A percentile compares a stretch with the other conserved stretches of the same genome.
Conservation (phyloP, 176 grass and related monocot species). For the Thinopyrum elongatum region DNA sequence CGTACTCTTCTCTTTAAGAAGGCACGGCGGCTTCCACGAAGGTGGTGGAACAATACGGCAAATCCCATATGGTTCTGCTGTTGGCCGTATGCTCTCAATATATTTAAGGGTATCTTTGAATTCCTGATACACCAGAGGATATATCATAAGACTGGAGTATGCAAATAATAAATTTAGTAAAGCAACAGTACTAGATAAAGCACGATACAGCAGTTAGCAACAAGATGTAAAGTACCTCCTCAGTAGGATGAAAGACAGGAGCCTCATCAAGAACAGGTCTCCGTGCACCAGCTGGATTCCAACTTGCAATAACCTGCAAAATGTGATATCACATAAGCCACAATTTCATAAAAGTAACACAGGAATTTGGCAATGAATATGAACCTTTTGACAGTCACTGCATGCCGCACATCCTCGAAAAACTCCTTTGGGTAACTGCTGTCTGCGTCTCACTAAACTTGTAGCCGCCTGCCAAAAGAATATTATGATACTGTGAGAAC, state of each 20-base stretch:
- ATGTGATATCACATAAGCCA: slow-evolving; percentile 9
- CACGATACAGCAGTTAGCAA: background rate
- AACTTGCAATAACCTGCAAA: slow-evolving; percentile 75
- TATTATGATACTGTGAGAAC: background rate
- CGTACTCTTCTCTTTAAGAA: slow-evolving; percentile 67
- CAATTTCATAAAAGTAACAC: slow-evolving; percentile 9
- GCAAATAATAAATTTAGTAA: background rate
- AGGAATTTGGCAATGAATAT: slow-evolving; percentile 14
- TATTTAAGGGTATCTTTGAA: slow-evolving; percentile 92
- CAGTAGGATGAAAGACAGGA: slow-evolving; percentile 81
- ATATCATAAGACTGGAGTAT: slow-evolving; percentile 16
- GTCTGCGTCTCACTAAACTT: slow-evolving; percentile 28
- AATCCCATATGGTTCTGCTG: slow-evolving; percentile 79
- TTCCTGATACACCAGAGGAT: slow-evolving; percentile 49
- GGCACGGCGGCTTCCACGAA: slow-evolving; percentile 85
- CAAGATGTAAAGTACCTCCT: slow-evolving; percentile 62
- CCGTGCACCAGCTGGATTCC: slow-evolving; percentile 63
- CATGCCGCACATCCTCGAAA: slow-evolving; percentile 78
- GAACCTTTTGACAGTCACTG: slow-evolving; percentile 72
- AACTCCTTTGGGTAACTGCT: slow-evolving; percentile 80
- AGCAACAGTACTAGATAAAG: slow-evolving; percentile 7
- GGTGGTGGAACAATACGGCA: slow-evolving; percentile 91
- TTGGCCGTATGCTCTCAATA: slow-evolving; percentile 68
- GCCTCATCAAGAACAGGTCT: slow-evolving; percentile 75
- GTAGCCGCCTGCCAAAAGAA: slow-evolving; percentile 53